Conservation (phyloP, 2,329 filamentous ascomycete species). For the Sclerotinia subarctica region DNA sequence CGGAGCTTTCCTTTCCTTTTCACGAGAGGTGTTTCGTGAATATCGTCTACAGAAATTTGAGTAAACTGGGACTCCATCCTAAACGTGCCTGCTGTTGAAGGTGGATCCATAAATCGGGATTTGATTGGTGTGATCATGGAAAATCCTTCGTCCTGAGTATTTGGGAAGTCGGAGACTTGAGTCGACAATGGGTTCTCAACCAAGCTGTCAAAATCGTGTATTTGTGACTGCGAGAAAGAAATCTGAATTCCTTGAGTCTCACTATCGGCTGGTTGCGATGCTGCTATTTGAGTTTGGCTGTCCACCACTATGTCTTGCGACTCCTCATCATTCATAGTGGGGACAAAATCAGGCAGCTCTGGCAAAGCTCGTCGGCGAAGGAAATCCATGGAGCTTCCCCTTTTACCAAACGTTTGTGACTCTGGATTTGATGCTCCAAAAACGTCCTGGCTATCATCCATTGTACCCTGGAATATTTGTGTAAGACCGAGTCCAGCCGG, state of each 20-base stretch:
- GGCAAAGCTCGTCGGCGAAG: constrained; percentile 49
- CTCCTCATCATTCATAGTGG: constrained; percentile 42
- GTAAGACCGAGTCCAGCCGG: constrained; percentile 71
- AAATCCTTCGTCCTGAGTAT: constrained; percentile 81
- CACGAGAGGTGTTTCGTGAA: constrained; percentile 63
- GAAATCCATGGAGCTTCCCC: constrained; percentile 48
- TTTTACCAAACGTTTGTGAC: constrained; percentile 31
- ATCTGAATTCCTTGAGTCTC: constrained; percentile 46
- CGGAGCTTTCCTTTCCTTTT: constrained; percentile 58
- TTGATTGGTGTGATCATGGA: constrained; percentile 69
- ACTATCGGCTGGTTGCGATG: constrained; percentile 43
- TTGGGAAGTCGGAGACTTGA: constrained; percentile 66
- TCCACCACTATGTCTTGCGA: constrained; percentile 47
- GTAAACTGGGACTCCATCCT: constrained; percentile 42
- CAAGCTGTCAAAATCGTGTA: constrained; percentile 56
- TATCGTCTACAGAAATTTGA: constrained; percentile 37
- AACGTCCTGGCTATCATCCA: constrained; percentile 60
- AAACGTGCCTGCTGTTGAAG: constrained; percentile 70
- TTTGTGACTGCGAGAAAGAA: constrained; percentile 59
- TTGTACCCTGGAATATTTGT: constrained; percentile 86
- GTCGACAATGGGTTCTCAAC: constrained; percentile 47
- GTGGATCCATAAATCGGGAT: constrained; percentile 59
- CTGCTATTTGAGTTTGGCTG: constrained; percentile 45
- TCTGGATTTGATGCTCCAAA: constrained; percentile 28
- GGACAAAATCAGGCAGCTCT: constrained; percentile 45